These are phyloP conservation scores for Russula emetica DNA, from an alignment of 768 basidiomycete genomes.

Conservation along the genomic window DNA sequence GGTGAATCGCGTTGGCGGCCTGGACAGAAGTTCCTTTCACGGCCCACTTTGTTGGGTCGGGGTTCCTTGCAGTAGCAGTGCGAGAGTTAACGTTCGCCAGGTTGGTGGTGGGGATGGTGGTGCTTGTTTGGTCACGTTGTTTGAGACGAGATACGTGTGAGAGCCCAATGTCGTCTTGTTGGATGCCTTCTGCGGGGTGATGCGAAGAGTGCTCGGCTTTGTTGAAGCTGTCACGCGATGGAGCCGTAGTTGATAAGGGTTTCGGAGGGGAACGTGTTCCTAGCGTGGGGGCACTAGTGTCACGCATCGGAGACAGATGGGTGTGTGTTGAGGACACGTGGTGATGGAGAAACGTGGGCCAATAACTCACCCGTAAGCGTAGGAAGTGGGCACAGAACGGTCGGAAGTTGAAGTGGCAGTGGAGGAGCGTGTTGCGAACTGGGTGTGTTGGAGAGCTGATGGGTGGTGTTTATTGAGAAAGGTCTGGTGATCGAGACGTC, in stretches of 20 bases:
- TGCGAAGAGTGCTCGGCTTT: conserved; percentile 37
- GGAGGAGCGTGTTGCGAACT: conserved; percentile 32
- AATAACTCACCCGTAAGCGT: conserved; percentile 61
- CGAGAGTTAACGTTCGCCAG: conserved; percentile 33
- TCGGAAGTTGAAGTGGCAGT: conserved; percentile 30
- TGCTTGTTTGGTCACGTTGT: conserved; percentile 40
- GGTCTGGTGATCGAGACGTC: conserved; percentile 76
- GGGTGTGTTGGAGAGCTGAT: conserved; percentile 35
- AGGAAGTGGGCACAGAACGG: conserved; percentile 51
- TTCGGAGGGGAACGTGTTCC: conserved; percentile 59
- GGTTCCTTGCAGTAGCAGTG: conserved; percentile 37
- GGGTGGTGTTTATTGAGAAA: conserved; percentile 58
- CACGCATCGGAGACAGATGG: conserved; percentile 19
- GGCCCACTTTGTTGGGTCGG: conserved; percentile 62
- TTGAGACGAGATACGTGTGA: conserved; percentile 47
- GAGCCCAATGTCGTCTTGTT: conserved; percentile 39
- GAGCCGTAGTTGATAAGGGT: conserved; percentile 41
- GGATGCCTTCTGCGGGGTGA: conserved; percentile 39
- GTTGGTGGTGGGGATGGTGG: conserved; percentile 11
- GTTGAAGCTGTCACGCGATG: conserved; percentile 34
- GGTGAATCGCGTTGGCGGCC: conserved; percentile 74
- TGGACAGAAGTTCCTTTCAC: conserved; percentile 85
- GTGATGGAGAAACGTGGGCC: conserved; percentile 28
- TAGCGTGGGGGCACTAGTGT: conserved; percentile 50
- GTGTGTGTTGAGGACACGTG: conserved; percentile 25